phyloP scores from a whole-genome alignment of 495 filamentous ascomycete genomes.

The Penicillium canariense region DNA sequence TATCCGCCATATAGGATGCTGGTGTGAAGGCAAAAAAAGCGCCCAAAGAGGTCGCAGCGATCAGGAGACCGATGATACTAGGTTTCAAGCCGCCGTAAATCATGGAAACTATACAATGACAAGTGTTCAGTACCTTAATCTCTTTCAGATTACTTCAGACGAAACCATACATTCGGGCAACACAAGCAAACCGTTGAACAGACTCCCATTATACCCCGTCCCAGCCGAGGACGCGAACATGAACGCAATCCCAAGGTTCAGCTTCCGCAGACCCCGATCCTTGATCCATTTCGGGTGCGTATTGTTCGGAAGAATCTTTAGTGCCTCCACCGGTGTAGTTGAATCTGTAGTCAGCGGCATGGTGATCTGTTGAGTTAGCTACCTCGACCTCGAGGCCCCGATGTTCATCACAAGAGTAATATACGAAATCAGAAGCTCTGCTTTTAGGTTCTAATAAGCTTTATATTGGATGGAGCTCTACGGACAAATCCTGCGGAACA shows the following conservation, averaged over 20 bases:
- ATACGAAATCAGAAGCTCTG: slow-evolving; percentile 4
- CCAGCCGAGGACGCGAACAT: slow-evolving; percentile 27
- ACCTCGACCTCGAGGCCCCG: not conserved
- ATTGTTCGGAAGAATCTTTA: slow-evolving; percentile 23
- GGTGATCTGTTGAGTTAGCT: slow-evolving; percentile 1
- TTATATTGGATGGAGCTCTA: not conserved
- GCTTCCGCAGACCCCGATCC: slow-evolving; percentile 22
- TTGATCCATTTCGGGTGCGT: slow-evolving; percentile 25
- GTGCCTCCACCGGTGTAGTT: slow-evolving; percentile 10
- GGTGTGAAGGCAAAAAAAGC: slow-evolving; percentile 24
- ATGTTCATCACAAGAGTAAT: not conserved
- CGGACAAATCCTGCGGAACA: slow-evolving; percentile 11
- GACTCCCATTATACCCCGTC: slow-evolving; percentile 28
- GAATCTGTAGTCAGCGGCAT: slow-evolving; percentile 13
- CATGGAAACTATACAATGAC: slow-evolving; percentile 9
- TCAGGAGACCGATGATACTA: slow-evolving; percentile 25
- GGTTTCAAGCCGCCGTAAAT: slow-evolving; percentile 21
- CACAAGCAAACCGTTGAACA: slow-evolving; percentile 27
- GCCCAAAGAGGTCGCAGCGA: slow-evolving; percentile 24
- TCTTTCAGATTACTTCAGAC: not conserved
- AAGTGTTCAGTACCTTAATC: not conserved
- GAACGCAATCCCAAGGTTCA: slow-evolving; percentile 24
- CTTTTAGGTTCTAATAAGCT: slow-evolving; percentile 8
- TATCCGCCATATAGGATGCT: slow-evolving; percentile 25
- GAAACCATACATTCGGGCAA: slow-evolving; percentile 24